phyloP scores from a whole-genome alignment of 225 moss, liverwort and hornwort species.

The Thuidium tamariscinum region DNA sequence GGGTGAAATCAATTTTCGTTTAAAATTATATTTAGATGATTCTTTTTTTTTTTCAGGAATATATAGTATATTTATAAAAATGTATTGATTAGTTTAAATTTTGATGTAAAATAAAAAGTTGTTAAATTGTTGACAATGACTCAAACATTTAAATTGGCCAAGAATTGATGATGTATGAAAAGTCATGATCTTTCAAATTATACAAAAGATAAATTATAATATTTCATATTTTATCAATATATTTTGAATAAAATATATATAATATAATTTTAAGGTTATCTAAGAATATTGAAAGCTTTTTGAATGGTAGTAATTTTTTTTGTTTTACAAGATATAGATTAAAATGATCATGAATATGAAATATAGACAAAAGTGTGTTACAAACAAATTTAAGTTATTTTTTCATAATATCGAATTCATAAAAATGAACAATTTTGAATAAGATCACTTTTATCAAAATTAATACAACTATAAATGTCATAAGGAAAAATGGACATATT shows the following conservation, averaged over 20 bases:
- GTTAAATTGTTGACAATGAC: background rate
- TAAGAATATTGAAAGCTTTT: background rate
- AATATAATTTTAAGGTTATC: no score
- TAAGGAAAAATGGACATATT: background rate
- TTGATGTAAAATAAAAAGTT: background rate
- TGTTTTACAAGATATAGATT: background rate
- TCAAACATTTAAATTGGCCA: no score
- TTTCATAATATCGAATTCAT: background rate
- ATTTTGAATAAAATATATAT: no score
- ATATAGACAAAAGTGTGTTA: background rate
- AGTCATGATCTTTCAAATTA: background rate
- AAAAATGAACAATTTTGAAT: background rate
- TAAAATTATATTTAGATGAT: no score
- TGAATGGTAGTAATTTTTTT: fast-evolving
- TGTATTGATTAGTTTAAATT: background rate
- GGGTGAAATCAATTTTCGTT: background rate
- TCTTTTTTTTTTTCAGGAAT: background rate
- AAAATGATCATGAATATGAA: no score
- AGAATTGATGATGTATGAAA: background rate
- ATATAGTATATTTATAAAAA: no score
- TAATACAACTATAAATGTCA: background rate
- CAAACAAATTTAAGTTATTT: background rate
- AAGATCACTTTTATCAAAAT: background rate
- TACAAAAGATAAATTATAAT: no score
- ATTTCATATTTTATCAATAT: background rate